These are phyloP conservation scores for Reticulascus tulasneorum DNA, from an alignment of 2,329 filamentous ascomycete species.

Conservation along the genomic window DNA sequence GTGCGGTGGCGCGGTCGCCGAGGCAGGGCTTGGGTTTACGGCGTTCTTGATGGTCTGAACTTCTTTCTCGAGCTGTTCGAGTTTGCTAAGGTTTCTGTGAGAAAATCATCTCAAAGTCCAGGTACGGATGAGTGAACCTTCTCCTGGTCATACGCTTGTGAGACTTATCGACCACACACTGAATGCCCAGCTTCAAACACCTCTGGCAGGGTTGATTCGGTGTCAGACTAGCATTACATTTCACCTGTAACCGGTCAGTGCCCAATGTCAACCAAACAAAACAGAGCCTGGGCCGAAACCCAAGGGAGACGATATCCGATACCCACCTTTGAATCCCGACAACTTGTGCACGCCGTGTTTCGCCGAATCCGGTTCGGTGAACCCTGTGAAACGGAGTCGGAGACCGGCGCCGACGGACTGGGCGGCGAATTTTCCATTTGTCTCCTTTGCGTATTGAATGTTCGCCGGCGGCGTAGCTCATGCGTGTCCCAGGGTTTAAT, in stretches of 20 bases:
- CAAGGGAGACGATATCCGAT: background rate
- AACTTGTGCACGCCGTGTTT: slow-evolving; percentile 27
- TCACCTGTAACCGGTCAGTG: slow-evolving; percentile 28
- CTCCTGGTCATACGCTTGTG: slow-evolving; percentile 42
- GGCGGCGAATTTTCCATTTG: too few species aligned
- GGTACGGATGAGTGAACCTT: slow-evolving; percentile 26
- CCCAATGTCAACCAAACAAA: slow-evolving; percentile 7
- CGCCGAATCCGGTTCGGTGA: slow-evolving; percentile 23
- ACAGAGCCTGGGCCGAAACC: background rate
- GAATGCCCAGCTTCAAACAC: slow-evolving; percentile 38
- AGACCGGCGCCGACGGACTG: too few species aligned
- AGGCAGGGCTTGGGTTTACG: slow-evolving; percentile 28
- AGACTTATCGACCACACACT: slow-evolving; percentile 42
- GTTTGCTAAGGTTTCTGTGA: slow-evolving; percentile 35
- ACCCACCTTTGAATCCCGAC: slow-evolving; percentile 32
- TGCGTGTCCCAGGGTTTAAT: too few species aligned
- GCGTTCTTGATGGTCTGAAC: slow-evolving; percentile 18
- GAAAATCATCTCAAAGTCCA: background rate
- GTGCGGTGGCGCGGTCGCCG: slow-evolving; percentile 1
- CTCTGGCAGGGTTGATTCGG: slow-evolving; percentile 39
- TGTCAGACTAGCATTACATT: slow-evolving; percentile 36
- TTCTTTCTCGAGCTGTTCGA: slow-evolving; percentile 34
- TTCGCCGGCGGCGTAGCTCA: too few species aligned
- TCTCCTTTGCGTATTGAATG: too few species aligned
- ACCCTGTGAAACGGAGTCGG: too few species aligned